A percentile compares a stretch with the other conserved stretches of the same genome.
Evolutionary conservation across 257 asterid species (phyloP).

Genomic region (Solanum peruvianum): DNA sequence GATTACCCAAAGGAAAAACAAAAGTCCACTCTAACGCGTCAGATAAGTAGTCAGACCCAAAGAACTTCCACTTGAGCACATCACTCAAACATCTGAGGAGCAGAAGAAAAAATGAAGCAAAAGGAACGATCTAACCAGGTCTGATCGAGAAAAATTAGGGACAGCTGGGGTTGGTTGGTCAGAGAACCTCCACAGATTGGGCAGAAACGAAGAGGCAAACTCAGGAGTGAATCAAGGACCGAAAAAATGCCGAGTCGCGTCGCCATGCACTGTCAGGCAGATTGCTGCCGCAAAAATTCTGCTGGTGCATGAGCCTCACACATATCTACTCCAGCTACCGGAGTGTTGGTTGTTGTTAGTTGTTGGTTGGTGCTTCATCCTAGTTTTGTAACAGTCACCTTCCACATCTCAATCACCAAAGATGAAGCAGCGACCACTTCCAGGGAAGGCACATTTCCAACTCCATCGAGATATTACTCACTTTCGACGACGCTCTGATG

Average conservation of each 20-base stretch:
- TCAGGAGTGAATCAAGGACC: background rate
- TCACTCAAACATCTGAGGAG: background rate
- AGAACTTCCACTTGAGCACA: background rate
- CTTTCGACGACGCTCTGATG: background rate
- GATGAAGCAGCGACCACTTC: background rate
- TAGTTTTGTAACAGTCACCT: background rate
- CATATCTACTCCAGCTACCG: background rate
- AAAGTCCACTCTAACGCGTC: background rate
- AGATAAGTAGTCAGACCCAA: background rate
- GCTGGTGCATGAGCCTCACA: background rate
- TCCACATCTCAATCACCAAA: background rate
- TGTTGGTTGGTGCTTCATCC: background rate
- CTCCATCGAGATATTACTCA: background rate
- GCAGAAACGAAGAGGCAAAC: background rate
- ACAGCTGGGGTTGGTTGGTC: background rate
- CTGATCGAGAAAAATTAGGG: background rate
- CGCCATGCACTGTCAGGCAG: background rate
- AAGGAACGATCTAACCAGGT: background rate
- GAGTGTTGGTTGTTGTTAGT: background rate
- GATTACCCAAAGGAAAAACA: background rate
- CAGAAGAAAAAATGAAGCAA: background rate
- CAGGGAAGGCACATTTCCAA: background rate
- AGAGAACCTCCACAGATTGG: background rate
- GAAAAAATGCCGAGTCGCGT: background rate
- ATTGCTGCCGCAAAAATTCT: background rate